Evolutionary conservation across 495 filamentous ascomycete genomes (phyloP).

Genomic region (Geoglossum glabrum): DNA sequence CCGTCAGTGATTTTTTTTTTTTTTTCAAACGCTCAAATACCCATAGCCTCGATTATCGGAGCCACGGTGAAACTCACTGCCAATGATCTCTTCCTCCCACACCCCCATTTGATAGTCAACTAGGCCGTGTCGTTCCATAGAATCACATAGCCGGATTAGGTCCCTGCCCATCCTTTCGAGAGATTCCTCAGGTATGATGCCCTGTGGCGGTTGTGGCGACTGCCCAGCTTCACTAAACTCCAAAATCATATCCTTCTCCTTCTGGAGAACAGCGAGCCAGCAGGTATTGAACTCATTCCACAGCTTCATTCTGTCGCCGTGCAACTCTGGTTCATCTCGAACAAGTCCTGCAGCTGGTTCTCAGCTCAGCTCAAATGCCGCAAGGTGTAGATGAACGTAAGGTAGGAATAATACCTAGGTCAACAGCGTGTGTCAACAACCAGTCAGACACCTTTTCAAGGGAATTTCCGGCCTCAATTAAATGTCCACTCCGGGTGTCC

Average conservation of each 20-base stretch:
- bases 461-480: slow-evolving; percentile 51
- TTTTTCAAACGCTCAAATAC: too few relatives aligned
- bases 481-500: slow-evolving; percentile 47
- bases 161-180: slow-evolving; percentile 67
- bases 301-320: slow-evolving; percentile 51
- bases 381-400: slow-evolving; percentile 10
- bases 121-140: slow-evolving; percentile 67
- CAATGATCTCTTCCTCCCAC: slow-evolving; percentile 83
- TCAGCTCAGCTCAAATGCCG: slow-evolving; percentile 8
- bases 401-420: slow-evolving; percentile 47
- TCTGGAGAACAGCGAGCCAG: slow-evolving; percentile 75
- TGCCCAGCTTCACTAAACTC: slow-evolving; percentile 37
- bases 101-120: slow-evolving; percentile 97
- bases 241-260: slow-evolving; percentile 57
- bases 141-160: slow-evolving; percentile 63
- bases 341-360: slow-evolving; percentile 33
- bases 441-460: slow-evolving; percentile 68
- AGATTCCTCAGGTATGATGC: slow-evolving; percentile 42
- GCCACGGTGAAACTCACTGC: slow-evolving; percentile 34
- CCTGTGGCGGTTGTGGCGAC: slow-evolving; percentile 37
- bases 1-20: neutral
- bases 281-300: slow-evolving; percentile 94
- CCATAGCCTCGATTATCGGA: neutral
- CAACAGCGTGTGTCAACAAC: slow-evolving; percentile 60
- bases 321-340: slow-evolving; percentile 52